Conservation (phyloP, 306 rosid genomes). For the Lablab purpureus region DNA sequence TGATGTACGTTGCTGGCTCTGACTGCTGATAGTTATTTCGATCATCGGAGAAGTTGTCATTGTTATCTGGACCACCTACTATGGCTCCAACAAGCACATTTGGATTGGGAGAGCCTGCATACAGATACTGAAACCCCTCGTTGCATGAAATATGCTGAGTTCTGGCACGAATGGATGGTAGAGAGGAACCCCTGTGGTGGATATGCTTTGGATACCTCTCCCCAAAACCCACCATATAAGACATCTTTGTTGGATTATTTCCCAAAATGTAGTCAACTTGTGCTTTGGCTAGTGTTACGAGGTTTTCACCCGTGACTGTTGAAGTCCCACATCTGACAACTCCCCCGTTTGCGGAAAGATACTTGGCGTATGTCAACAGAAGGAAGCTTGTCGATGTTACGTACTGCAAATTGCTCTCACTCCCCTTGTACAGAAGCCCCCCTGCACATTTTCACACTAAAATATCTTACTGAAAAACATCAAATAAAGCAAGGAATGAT, state of each 20-base stretch:
- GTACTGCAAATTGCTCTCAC: constrained; percentile 85
- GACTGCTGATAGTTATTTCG: constrained; percentile 83
- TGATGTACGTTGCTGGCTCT: constrained; percentile 91
- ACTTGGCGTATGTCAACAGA: constrained; percentile 69
- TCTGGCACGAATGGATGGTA: constrained; percentile 62
- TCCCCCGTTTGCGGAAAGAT: constrained; percentile 55
- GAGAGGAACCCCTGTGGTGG: constrained; percentile 87
- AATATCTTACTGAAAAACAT: too few species aligned
- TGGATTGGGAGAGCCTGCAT: constrained; percentile 70
- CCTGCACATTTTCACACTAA: constrained; percentile 51
- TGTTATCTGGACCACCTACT: constrained; percentile 88
- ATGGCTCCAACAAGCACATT: constrained; percentile 80
- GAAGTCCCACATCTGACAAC: constrained; percentile 59
- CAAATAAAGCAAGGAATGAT: too few species aligned
- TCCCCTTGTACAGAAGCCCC: constrained; percentile 74
- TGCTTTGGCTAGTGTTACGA: constrained; percentile 63
- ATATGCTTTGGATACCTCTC: constrained; percentile 64
- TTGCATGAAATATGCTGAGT: constrained; percentile 59
- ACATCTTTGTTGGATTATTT: constrained; percentile 69
- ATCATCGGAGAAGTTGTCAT: constrained; percentile 72
- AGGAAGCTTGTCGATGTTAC: constrained; percentile 75
- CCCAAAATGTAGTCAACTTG: constrained; percentile 92
- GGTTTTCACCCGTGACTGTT: constrained; percentile 52
- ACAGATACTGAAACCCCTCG: constrained; percentile 65
- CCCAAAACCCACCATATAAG: constrained; percentile 93